Evolutionary conservation across 306 rosid genomes (phyloP), one percentile per base, ranked within the genome.

Genomic region (Urtica urens): DNA sequence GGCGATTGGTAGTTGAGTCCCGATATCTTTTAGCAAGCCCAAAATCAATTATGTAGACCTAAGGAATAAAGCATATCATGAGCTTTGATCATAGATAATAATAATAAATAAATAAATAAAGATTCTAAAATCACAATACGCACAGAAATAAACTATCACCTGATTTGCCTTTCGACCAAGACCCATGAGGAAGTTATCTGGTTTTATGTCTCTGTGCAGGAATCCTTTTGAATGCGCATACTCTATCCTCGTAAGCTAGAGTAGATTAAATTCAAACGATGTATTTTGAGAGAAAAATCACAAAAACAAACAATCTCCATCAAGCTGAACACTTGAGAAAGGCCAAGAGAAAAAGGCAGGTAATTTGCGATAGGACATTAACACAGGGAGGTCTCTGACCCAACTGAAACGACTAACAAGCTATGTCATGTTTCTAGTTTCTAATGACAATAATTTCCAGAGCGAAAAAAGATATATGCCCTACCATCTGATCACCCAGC

Each of bases 101-200:
- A 26, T 5, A 22, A 52, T 14, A n/a, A n/a, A n/a, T n/a, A n/a
- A n/a, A n/a, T n/a, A 11, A 23, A 41, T 39, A 30, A 37, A 50
- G 50, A 29, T 22, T 30, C 22, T 27, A 41, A 38, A 28, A 49
- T 30, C 3, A 35, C 35, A 43, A 59, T 15, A 37, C 31, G 48
- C 37, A 46, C 55, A 23, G 44, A 51, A 51, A 46, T 19, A 50
- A 56, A 31, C 24, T 27, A 20, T 55, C 52, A 90, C 97, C 94
- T 81, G 97, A 69, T 84, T 90, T 51, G 97, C 97, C 70, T 90
- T 90, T 46, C 97, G 92, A 57, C 95, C 95, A 66, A 90, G 94
- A 38, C 97, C 95, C 97, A 90, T 90, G 42, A 90, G 93, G 69
- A 90, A 90, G 71, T 90, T 90, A 67, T 90, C 99, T 19, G 99